A percentile compares a stretch with the other conserved stretches of the same genome.
phyloP scores from a whole-genome alignment of 164 flowering plant genomes.

The Piper longum region DNA sequence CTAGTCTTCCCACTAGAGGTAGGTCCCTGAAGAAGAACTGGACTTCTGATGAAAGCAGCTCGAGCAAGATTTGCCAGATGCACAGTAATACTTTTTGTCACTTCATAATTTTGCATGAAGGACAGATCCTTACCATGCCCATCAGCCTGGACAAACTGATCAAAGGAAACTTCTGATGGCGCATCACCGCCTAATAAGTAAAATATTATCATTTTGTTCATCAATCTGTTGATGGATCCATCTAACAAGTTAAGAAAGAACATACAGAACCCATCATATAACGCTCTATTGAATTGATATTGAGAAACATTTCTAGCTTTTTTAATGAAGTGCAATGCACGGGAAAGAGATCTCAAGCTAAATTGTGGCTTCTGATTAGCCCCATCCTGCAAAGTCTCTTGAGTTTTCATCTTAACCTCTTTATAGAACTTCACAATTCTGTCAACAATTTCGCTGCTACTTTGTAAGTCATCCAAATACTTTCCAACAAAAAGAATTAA shows the following conservation, averaged over 20 bases:
- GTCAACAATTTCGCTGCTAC: slow-evolving; percentile 21
- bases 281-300: slow-evolving; percentile 28
- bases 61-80: slow-evolving; percentile 66
- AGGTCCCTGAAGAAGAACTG: slow-evolving; percentile 95
- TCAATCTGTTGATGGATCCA: slow-evolving; percentile 49
- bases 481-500: slow-evolving; percentile 46
- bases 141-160: slow-evolving; percentile 4
- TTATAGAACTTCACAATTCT: slow-evolving; percentile 58
- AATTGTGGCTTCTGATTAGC: slow-evolving; percentile 97
- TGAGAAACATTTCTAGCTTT: slow-evolving; percentile 44
- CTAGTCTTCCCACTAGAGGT: slow-evolving; percentile 99
- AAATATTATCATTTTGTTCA: slow-evolving; percentile 40
- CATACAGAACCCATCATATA: slow-evolving; percentile 95
- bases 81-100: slow-evolving; percentile 53
- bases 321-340: slow-evolving; percentile 63
- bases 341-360: slow-evolving; percentile 87
- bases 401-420: slow-evolving; percentile 61
- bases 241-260: slow-evolving; percentile 75
- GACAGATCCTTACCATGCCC: not conserved
- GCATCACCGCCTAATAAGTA: slow-evolving; percentile 27
- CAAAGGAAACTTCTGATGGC: slow-evolving; percentile 32
- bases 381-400: slow-evolving; percentile 82
- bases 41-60: slow-evolving; percentile 60
- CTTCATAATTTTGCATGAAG: slow-evolving; percentile 32
- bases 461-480: slow-evolving; percentile 30